phyloP scores from a whole-genome alignment of 768 basidiomycete species.

The Trametes punicea region DNA sequence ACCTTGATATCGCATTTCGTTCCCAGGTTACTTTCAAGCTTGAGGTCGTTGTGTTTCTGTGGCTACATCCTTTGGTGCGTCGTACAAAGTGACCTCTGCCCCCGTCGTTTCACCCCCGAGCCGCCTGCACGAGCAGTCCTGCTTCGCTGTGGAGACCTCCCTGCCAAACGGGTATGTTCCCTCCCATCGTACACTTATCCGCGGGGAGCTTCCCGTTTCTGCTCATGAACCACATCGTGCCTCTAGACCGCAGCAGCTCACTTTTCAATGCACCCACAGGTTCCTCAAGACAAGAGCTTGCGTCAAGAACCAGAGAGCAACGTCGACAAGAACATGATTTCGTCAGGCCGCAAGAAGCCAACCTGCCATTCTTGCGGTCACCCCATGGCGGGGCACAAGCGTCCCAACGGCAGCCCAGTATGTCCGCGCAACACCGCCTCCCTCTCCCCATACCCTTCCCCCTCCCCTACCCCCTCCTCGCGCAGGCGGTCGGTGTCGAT shows the following conservation, averaged over 20 bases:
- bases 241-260: not conserved
- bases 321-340: not conserved
- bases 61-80: constrained; percentile 7
- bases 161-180: constrained; percentile 16
- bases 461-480: not conserved
- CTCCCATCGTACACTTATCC: not conserved
- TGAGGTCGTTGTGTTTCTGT: not conserved
- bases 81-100: constrained; percentile 4
- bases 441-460: not conserved
- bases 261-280: constrained; percentile 1
- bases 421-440: constrained; percentile 27
- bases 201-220: not conserved
- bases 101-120: constrained; percentile 8
- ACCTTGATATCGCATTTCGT: not conserved
- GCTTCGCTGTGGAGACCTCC: not conserved
- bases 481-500: not conserved
- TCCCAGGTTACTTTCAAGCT: not conserved
- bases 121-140: constrained; percentile 6
- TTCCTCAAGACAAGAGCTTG: not conserved
- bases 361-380: constrained; percentile 33
- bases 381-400: constrained; percentile 41
- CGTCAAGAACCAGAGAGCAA: not conserved
- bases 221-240: not conserved
- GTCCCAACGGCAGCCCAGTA: constrained; percentile 29
- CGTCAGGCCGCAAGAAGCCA: constrained; percentile 30